Evolutionary conservation across 2,329 filamentous ascomycete genomes (phyloP), one percentile per base, ranked within the genome.

Genomic region (Allantophomopsis cytisporea): DNA sequence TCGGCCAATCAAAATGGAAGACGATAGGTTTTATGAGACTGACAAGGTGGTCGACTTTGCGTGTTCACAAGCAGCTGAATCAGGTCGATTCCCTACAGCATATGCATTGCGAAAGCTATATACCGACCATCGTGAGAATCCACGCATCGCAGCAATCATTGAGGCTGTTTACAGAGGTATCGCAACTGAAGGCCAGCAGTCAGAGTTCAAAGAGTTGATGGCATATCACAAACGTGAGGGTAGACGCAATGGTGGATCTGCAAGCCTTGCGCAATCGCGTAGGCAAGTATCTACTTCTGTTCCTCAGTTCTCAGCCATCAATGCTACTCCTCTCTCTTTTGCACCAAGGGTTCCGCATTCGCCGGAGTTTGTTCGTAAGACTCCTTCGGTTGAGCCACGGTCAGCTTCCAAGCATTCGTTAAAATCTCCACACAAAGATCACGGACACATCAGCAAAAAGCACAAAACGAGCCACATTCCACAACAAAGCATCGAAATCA

Each of bases 41-140:
- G 70, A 69, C 48, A 66, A 60, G 50, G 66, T 75, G 20, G 62
- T 80, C 31, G 69, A 75, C 52, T 51, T 57, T 23, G 72, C 73
- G n/a, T 70, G 78, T 21, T 66, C 74, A 8, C 65, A 75, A 50
- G 74, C 74, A 5, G 55, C 80, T 37, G 59, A 63, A 43, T 65
- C 71, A 50, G 63, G 64, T 44, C 69, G 71, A 42, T 78, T 73
- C 52, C 71, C 73, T 39, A 79, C 74, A 7, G 76, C 75, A 2
- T 79, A 68, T 61, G 73, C 75, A 33, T 60, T 80, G 43, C 65
- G 73, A 39, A 68, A 64, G 12, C 61, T 78, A 43, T 79, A 75
- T 54, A 72, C 79, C 46, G 71, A 78, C 50, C 65, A 69, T 43
- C 62, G 62, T 35, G 54, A 59, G 31, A 64, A 76, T 46, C 56